Conservation (phyloP, 345 rosid species). For the Cochlearia excelsa region DNA sequence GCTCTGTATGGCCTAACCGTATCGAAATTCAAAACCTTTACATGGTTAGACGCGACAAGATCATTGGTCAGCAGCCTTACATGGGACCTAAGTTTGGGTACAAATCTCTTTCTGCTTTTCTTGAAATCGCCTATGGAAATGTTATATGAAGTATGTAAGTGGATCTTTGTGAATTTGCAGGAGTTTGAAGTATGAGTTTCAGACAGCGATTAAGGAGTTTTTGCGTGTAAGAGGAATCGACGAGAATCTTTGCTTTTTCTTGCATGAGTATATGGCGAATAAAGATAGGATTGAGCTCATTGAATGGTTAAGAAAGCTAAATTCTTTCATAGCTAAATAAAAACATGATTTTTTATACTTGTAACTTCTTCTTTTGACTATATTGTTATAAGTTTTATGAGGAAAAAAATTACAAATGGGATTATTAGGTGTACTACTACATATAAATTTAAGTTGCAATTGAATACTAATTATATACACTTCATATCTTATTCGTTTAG, state of each 20-base stretch:
- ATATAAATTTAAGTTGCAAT: too few species aligned
- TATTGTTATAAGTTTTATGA: too few species aligned
- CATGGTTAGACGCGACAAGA: conserved; percentile 37
- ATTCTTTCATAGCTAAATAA: conserved; percentile 45
- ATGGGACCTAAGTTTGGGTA: conserved; percentile 69
- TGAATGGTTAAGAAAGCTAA: conserved; percentile 57
- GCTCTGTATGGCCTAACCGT: conserved; percentile 71
- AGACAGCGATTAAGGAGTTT: conserved; percentile 40
- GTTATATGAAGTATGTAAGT: neutral
- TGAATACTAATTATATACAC: too few species aligned
- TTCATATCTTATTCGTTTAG: too few species aligned
- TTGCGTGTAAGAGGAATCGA: conserved; percentile 64
- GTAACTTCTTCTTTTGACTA: neutral
- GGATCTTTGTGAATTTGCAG: conserved; percentile 37
- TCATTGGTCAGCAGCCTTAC: conserved; percentile 44
- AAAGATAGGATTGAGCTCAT: conserved; percentile 71
- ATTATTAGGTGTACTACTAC: too few species aligned
- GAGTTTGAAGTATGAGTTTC: conserved; percentile 50
- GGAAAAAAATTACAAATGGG: too few species aligned
- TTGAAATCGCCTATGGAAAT: neutral
- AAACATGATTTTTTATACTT: conserved; percentile 2
- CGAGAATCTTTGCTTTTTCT: conserved; percentile 50
- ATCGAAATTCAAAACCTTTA: conserved; percentile 58
- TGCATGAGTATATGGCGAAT: conserved; percentile 73
- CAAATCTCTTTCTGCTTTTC: neutral